Evolutionary conservation across 805 yeast species (phyloP).

Genomic region (Spathaspora boniae): DNA sequence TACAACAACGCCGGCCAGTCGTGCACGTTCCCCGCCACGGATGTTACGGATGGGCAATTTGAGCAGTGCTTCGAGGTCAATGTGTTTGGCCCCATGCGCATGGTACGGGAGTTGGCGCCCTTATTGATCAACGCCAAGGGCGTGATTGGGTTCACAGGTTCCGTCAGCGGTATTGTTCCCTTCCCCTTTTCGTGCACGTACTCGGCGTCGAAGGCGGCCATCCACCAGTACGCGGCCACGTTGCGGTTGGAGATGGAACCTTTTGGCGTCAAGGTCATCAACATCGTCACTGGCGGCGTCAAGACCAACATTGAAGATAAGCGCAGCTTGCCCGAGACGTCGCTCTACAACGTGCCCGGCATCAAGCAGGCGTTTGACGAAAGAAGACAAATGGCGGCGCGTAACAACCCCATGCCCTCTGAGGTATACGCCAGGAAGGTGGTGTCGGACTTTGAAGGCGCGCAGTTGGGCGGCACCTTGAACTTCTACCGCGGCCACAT

Average conservation of each 20-base stretch:
- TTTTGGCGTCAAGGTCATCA: slow-evolving; percentile 66
- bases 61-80: slow-evolving; percentile 59
- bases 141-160: slow-evolving; percentile 70
- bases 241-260: slow-evolving; percentile 67
- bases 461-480: slow-evolving; percentile 35
- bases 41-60: slow-evolving; percentile 54
- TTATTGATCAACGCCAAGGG: slow-evolving; percentile 64
- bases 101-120: slow-evolving; percentile 55
- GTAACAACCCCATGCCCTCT: slow-evolving; percentile 57
- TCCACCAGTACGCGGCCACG: slow-evolving; percentile 64
- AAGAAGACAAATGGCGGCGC: slow-evolving; percentile 58
- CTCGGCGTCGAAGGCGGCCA: slow-evolving; percentile 70
- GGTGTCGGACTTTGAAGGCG: slow-evolving; percentile 44
- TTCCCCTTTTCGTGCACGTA: slow-evolving; percentile 72
- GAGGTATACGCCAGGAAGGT: slow-evolving; percentile 55
- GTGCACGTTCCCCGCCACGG: slow-evolving; percentile 68
- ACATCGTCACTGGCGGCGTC: slow-evolving; percentile 75
- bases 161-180: slow-evolving; percentile 60
- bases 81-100: slow-evolving; percentile 64
- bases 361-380: slow-evolving; percentile 45
- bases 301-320: slow-evolving; percentile 66
- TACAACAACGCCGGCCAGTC: slow-evolving; percentile 79
- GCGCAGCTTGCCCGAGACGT: slow-evolving; percentile 53
- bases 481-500: slow-evolving; percentile 56
- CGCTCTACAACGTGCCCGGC: slow-evolving; percentile 51